phyloP scores from a whole-genome alignment of 192 early-diverging fungal species.

The Gryganskiella cystojenkinii region DNA sequence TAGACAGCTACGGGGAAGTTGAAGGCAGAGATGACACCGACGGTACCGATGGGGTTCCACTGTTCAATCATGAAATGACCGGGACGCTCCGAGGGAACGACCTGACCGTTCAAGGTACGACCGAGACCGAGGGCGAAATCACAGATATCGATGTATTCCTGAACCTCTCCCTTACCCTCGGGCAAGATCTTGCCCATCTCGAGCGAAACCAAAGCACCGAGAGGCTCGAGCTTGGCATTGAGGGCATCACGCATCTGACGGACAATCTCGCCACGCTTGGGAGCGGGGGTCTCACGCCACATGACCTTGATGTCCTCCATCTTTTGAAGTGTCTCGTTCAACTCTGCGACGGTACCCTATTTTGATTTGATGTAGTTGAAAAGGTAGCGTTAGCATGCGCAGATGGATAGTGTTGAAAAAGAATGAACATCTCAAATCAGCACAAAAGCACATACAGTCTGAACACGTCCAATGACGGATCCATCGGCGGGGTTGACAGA shows the following conservation, averaged over 20 bases:
- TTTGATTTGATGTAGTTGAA: background rate
- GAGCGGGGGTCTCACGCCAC: conserved; percentile 73
- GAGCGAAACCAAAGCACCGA: conserved; percentile 88
- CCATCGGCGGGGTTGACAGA: conserved; percentile 84
- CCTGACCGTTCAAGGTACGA: conserved; percentile 81
- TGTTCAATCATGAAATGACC: conserved; percentile 96
- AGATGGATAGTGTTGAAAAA: background rate
- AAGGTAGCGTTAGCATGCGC: background rate
- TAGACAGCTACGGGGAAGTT: conserved; percentile 84
- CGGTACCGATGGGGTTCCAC: conserved; percentile 93
- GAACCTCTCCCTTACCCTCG: conserved; percentile 94
- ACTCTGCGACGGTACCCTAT: conserved; percentile 64
- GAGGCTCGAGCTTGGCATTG: conserved; percentile 74
- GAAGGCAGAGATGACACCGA: conserved; percentile 94
- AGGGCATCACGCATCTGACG: conserved; percentile 90
- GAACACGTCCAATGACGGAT: conserved; percentile 83
- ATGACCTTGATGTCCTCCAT: conserved; percentile 68
- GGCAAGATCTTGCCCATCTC: conserved; percentile 97
- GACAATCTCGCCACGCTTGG: conserved; percentile 90
- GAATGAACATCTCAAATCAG: conserved; percentile 5
- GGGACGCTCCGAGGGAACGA: conserved; percentile 91
- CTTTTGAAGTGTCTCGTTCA: conserved; percentile 69
- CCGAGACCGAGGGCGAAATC: conserved; percentile 92
- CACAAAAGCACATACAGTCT: conserved; percentile 61
- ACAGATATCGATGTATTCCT: conserved; percentile 96